Evolutionary conservation across 2,329 filamentous ascomycete species (phyloP).

Genomic region (Pseudocercospora crystallina): DNA sequence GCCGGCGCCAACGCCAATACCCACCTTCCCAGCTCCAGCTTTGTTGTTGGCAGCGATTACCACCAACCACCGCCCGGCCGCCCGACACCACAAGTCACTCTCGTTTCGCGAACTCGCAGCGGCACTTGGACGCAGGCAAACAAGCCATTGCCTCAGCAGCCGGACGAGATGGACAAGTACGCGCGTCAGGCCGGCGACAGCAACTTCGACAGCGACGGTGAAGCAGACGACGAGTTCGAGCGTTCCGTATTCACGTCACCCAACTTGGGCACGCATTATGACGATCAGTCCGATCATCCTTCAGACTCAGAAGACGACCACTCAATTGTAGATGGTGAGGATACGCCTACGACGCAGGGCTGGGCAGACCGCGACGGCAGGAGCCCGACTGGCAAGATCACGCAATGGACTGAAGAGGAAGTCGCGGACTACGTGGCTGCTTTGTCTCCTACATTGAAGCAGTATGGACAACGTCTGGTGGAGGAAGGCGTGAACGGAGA

Average conservation of each 20-base stretch:
- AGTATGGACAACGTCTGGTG: conserved; percentile 44
- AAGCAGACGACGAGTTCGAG: conserved; percentile 82
- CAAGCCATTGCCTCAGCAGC: conserved; percentile 13
- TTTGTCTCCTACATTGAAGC: conserved; percentile 31
- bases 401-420: conserved; percentile 81
- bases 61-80: conserved; percentile 10
- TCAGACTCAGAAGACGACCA: conserved; percentile 48
- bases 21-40: not conserved
- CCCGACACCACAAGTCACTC: conserved; percentile 10
- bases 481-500: conserved; percentile 95
- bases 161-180: conserved; percentile 35
- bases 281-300: conserved; percentile 62
- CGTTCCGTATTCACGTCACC: conserved; percentile 67
- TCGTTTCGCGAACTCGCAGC: conserved; percentile 16
- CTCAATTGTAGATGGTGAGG: conserved; percentile 52
- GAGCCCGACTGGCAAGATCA: conserved; percentile 72
- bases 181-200: conserved; percentile 32
- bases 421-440: conserved; percentile 80
- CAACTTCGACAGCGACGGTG: conserved; percentile 72
- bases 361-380: conserved; percentile 36
- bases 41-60: too few relatives aligned
- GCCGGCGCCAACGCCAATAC: conserved; percentile 22
- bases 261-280: conserved; percentile 64
- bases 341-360: conserved; percentile 69
- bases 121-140: conserved; percentile 17